Percentiles rank a stretch among this genome's conserved stretches.
Conservation (phyloP, 257 asterid genomes). For the Solanum chmielewskii region DNA sequence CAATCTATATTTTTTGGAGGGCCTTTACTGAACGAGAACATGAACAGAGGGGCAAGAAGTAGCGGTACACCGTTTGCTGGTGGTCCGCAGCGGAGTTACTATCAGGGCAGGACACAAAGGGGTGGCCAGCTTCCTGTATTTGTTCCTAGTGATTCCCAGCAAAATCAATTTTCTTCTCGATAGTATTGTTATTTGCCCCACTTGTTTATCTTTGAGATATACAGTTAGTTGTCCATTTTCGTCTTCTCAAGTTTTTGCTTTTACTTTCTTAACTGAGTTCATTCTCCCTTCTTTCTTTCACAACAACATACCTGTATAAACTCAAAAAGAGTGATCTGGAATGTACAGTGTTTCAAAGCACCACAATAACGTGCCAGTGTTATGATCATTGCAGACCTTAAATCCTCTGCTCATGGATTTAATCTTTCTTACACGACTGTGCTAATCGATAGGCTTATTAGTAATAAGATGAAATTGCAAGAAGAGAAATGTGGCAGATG, state of each 20-base stretch:
- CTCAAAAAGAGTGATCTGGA: not conserved
- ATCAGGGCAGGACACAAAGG: conserved; percentile 77
- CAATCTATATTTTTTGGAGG: conserved; percentile 90
- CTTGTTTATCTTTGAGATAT: not conserved
- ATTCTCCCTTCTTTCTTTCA: not conserved
- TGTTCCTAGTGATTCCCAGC: conserved; percentile 82
- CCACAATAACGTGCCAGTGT: not conserved
- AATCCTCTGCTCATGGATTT: not conserved
- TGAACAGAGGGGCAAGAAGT: conserved; percentile 27
- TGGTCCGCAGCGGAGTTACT: conserved; percentile 37
- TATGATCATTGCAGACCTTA: not conserved
- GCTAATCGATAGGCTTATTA: not conserved
- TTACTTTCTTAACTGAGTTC: not conserved
- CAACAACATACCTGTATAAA: not conserved
- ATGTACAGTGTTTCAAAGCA: not conserved
- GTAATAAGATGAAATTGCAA: not conserved
- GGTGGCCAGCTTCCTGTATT: conserved; percentile 94
- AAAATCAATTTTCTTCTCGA: conserved; percentile 46
- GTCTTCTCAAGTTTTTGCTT: not conserved
- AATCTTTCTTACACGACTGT: not conserved
- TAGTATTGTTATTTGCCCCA: conserved; percentile 3
- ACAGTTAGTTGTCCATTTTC: conserved; percentile 12
- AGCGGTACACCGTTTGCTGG: conserved; percentile 17
- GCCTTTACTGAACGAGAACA: conserved; percentile 51
- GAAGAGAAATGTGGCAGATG: not conserved